Base-by-base conservation (phyloP, 2,329 filamentous ascomycete genomes). In the Magnaporthiopsis rhizophila region DNA sequence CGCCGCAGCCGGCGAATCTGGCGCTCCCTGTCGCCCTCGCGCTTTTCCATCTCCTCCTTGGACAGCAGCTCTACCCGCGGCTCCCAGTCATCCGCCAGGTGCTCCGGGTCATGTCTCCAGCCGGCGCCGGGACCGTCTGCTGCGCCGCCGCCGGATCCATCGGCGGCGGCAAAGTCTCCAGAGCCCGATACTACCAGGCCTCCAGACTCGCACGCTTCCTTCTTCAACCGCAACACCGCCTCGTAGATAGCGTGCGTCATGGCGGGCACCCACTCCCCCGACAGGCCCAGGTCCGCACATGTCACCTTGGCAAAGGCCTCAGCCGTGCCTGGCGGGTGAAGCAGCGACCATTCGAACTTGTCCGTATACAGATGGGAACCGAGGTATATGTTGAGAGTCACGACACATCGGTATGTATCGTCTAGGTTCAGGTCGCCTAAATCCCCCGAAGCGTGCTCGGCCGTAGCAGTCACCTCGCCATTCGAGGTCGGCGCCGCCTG, bases 221-320 rank as follows among this genome's bases (percentile, higher is more conserved):
- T 99, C 79, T 98, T 98, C 38, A 97, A 79, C 60, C 91, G 89
- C 67, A 98, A 76, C 0, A 96, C 92, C 12, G 95, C 91, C 76
- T 99, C 95, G 75, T 98, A 98, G 69, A 99, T 98, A 45, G 93
- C 95, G 73, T 97, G 94, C 18, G 95, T 91, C 80, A 99, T 91
- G 36, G 92, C 91, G 3, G 92, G 90, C 5, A 97, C 87, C 92
- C 95, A 99, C 78, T 99, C 95, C 59, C 92, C 92, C 8, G 88
- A 83, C 63, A 99, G 80, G 8, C 94, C 94, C 11, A 99, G 81
- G 73, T 99, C 95, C 34, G 92, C 90, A 73, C 95, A 98, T 0
- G 95, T 98, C 68, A 92, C 87, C 73, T 91, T 92, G 45, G 95
- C 93, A 74, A 98, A 98, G 15, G 89, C 86, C 75, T 99, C 94